These are phyloP conservation scores for Biscutella auriculata DNA, from an alignment of 441 rosid species.

Conservation along the genomic window DNA sequence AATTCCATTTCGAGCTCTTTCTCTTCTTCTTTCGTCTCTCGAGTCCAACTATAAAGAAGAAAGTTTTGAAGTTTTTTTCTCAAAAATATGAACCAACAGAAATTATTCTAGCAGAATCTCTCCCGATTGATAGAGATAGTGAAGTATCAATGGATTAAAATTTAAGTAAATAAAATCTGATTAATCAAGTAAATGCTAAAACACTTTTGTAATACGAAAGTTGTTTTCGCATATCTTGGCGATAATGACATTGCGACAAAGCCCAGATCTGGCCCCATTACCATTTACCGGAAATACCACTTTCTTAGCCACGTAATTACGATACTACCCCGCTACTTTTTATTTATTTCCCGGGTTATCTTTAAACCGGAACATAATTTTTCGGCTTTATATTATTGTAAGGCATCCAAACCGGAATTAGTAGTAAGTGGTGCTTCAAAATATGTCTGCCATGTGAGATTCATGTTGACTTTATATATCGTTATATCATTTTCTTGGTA, in stretches of 20 bases:
- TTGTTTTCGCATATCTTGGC: conserved; percentile 44
- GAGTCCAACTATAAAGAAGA: conserved; percentile 26
- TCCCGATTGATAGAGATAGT: too few relatives aligned
- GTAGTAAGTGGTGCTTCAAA: conserved; percentile 16
- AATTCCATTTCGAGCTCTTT: not conserved
- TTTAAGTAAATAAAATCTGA: too few relatives aligned
- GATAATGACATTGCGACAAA: conserved; percentile 47
- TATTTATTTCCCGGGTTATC: too few relatives aligned
- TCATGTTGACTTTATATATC: conserved; percentile 23
- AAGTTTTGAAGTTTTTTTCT: conserved; percentile 20
- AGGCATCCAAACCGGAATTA: conserved; percentile 15
- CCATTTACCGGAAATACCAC: conserved; percentile 20
- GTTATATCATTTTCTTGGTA: conserved; percentile 10
- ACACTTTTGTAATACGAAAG: too few relatives aligned
- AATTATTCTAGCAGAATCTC: not conserved
- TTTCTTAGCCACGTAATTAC: not conserved
- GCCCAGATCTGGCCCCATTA: conserved; percentile 38
- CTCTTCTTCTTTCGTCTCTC: not conserved
- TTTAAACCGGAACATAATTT: too few relatives aligned
- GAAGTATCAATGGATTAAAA: too few relatives aligned
- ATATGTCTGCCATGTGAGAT: conserved; percentile 24
- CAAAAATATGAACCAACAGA: too few relatives aligned
- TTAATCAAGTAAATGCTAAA: too few relatives aligned
- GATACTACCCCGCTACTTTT: not conserved
- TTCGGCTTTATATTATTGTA: not conserved